These are phyloP conservation scores for Amanita muscaria DNA, from an alignment of 768 basidiomycete species.

Conservation along the genomic window DNA sequence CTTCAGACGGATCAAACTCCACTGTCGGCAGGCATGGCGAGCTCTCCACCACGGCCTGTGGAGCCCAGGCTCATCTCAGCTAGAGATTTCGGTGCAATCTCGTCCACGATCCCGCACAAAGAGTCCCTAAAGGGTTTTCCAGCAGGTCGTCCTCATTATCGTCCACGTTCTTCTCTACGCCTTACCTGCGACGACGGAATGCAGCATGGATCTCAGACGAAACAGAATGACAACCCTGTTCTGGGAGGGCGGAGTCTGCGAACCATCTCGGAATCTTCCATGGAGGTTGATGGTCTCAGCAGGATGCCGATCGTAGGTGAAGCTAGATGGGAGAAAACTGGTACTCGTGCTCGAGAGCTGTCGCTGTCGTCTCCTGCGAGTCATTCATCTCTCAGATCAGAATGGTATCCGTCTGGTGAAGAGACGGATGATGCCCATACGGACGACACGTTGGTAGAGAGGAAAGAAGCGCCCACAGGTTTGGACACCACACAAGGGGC, in stretches of 20 bases:
- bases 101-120: not conserved
- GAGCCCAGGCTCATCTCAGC: not conserved
- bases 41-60: too few relatives aligned
- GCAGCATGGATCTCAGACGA: not conserved
- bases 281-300: not conserved
- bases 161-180: not conserved
- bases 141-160: not conserved
- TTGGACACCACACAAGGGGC: not conserved
- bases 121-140: not conserved
- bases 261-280: slow-evolving; percentile 5
- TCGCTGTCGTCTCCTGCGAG: not conserved
- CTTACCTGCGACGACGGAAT: not conserved
- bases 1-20: too few relatives aligned
- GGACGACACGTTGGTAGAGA: not conserved
- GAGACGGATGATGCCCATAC: not conserved
- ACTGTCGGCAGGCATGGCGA: too few relatives aligned
- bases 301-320: not conserved
- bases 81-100: not conserved
- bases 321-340: not conserved
- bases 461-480: not conserved
- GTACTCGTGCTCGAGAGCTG: not conserved
- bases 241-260: not conserved
- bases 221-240: not conserved
- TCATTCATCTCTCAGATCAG: not conserved
- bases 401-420: not conserved